Base-by-base conservation (phyloP, 1,284 basidiomycete species). In the Leccinum variabile region DNA sequence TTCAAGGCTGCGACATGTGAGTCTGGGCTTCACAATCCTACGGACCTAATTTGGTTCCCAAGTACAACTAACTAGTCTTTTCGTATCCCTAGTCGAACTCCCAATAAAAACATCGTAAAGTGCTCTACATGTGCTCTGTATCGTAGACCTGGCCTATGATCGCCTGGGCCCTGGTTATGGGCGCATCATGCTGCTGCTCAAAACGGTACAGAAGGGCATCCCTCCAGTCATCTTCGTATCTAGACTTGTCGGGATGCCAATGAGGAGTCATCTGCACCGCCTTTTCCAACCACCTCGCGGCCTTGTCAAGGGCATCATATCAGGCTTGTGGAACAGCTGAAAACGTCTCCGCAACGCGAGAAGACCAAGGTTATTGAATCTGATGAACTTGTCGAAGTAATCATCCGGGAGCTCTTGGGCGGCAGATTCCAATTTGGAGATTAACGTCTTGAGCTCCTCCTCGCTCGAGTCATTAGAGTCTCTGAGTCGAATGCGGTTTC, bases 291-390 rank as follows among this genome's bases (percentile, higher is more conserved):
- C 25, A 30, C 41, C 37, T 16, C 25, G 59, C 11, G 7, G 49
- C 49, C 7, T 50, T 22, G n/a, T 16, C 13, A 11, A 52, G 25
- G 25, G 10, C 30, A 30, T 30, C 25, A 52, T 14, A 52, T 14
- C 49, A 11, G 25, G 13, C 25, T 52, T 11, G 49, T 52, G 49
- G 25, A 3, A 52, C 7, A 52, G 25, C 25, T 52, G 49, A 52
- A 52, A 52, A 11, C 49, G 25, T 5, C 25, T 16, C 13, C 1
- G 54, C 32, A 66, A 56, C 16, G 54, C 33, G 7, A 54, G 37
- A 25, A 54, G 37, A 25, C 59, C 56, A 35, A 66, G 56, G 44
- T 63, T 66, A 30, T 46, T 52, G 22, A 56, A 60, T 25, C 59
- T 33, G 22, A 3, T 3, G 7, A 39, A 33, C 2, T 18, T 50